phyloP scores from a whole-genome alignment of 495 filamentous ascomycete species.

The Cercophora newfieldiana region DNA sequence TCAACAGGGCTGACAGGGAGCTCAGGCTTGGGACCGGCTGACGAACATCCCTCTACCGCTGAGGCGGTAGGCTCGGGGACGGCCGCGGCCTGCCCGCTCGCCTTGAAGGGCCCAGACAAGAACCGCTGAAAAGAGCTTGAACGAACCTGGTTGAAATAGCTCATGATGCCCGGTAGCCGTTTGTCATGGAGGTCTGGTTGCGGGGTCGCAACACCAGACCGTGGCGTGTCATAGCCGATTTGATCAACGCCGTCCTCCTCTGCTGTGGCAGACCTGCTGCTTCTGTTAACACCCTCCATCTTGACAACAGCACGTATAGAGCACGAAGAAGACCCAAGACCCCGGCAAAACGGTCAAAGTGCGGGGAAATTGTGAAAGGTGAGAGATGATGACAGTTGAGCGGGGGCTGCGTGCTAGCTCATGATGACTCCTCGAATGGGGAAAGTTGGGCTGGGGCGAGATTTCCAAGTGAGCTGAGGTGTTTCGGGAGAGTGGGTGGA shows the following conservation, averaged over 20 bases:
- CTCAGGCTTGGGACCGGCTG: constrained; percentile 29
- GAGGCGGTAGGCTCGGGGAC: constrained; percentile 35
- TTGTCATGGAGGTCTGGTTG: constrained; percentile 88
- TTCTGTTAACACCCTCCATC: constrained; percentile 47
- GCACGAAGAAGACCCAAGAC: constrained; percentile 13
- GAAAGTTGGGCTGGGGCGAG: constrained; percentile 29
- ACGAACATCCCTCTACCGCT: constrained; percentile 36
- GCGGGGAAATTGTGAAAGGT: constrained; percentile 26
- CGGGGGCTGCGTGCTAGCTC: constrained; percentile 32
- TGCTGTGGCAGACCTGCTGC: constrained; percentile 48
- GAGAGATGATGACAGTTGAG: constrained; percentile 24
- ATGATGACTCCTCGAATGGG: constrained; percentile 31
- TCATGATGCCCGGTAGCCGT: constrained; percentile 85
- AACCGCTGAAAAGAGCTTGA: constrained; percentile 50
- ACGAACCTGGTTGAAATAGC: constrained; percentile 98
- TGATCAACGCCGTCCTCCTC: constrained; percentile 75
- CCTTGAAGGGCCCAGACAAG: constrained; percentile 38
- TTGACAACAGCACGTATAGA: constrained; percentile 23
- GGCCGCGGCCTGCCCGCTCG: constrained; percentile 41
- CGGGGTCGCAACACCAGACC: constrained; percentile 82
- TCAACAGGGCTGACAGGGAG: constrained; percentile 28
- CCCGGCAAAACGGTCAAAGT: constrained; percentile 23
- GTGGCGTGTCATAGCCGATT: constrained; percentile 78
- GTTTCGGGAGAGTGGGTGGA: constrained; percentile 36
- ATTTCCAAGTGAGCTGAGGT: constrained; percentile 25